Conservation (phyloP, 495 filamentous ascomycete genomes). For the Aspergillus egyptiacus region DNA sequence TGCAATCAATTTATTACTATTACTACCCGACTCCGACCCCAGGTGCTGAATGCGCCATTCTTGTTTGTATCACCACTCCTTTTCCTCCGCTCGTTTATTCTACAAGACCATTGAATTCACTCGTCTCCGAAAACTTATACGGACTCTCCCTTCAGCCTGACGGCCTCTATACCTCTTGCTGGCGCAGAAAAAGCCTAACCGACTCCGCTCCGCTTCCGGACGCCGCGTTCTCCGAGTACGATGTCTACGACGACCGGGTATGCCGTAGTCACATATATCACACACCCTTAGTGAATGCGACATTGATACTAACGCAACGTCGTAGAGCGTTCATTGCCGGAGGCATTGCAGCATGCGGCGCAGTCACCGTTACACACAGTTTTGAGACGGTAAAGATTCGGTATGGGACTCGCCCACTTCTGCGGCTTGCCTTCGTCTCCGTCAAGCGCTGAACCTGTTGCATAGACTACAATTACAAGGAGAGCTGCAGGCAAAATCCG, state of each 20-base stretch:
- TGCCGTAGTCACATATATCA: constrained; percentile 2
- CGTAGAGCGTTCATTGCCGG: constrained; percentile 78
- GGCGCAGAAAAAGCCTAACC: constrained; percentile 3
- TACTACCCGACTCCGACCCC: no score
- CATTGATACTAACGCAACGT: not conserved
- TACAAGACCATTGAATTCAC: not conserved
- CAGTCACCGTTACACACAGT: constrained; percentile 94
- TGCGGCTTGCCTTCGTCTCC: not conserved
- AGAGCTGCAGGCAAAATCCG: constrained; percentile 80
- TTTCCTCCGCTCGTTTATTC: not conserved
- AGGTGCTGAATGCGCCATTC: not conserved
- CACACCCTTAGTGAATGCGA: not conserved
- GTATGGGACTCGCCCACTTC: constrained; percentile 34
- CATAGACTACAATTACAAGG: constrained; percentile 88
- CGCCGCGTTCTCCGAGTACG: constrained; percentile 1
- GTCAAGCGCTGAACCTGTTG: not conserved
- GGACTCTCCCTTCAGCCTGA: no score
- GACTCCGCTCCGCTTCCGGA: constrained; percentile 17
- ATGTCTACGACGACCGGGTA: constrained; percentile 54
- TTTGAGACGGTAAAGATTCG: constrained; percentile 99
- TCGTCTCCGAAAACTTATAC: not conserved
- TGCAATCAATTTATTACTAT: not conserved
- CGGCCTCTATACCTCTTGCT: no score
- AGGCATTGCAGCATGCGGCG: constrained; percentile 93
- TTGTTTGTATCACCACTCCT: not conserved